Conservation (phyloP, 176 grass and related monocot species). For the Tuctoria greenei region DNA sequence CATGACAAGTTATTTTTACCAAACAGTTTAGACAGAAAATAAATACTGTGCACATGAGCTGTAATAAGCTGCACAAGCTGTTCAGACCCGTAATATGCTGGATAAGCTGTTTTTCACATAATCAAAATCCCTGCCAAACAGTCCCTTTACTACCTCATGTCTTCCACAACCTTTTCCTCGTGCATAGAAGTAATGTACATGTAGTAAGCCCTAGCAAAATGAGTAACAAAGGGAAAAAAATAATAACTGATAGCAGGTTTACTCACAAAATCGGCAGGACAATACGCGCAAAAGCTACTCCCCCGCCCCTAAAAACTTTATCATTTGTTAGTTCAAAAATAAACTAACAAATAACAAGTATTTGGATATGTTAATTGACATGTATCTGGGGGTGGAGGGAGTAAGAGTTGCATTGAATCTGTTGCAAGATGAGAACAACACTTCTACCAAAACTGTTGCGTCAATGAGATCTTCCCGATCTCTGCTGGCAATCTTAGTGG, state of each 20-base stretch:
- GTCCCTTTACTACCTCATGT: background rate
- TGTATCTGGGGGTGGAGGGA: no score
- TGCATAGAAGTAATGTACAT: background rate
- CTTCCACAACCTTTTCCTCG: background rate
- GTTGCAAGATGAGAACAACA: background rate
- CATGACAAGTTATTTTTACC: no score
- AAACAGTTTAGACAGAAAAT: no score
- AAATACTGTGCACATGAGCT: no score
- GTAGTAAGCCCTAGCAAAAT: background rate
- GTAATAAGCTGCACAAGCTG: no score
- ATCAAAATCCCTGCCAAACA: background rate
- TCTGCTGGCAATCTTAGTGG: slow-evolving; percentile 10
- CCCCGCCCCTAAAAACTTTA: no score
- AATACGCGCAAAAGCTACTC: slow-evolving; percentile 25
- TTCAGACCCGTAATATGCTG: no score
- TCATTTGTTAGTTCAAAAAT: no score
- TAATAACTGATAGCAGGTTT: background rate
- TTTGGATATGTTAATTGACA: no score
- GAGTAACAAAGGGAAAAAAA: background rate
- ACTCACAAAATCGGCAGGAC: background rate
- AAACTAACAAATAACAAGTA: no score
- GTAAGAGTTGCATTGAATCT: no score
- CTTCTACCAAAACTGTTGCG: slow-evolving; percentile 39
- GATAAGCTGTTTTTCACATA: no score
- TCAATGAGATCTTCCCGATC: background rate